Percentiles rank a stretch among this genome's conserved stretches.
phyloP scores from a whole-genome alignment of 495 filamentous ascomycete genomes.

The Clohesyomyces aquaticus region DNA sequence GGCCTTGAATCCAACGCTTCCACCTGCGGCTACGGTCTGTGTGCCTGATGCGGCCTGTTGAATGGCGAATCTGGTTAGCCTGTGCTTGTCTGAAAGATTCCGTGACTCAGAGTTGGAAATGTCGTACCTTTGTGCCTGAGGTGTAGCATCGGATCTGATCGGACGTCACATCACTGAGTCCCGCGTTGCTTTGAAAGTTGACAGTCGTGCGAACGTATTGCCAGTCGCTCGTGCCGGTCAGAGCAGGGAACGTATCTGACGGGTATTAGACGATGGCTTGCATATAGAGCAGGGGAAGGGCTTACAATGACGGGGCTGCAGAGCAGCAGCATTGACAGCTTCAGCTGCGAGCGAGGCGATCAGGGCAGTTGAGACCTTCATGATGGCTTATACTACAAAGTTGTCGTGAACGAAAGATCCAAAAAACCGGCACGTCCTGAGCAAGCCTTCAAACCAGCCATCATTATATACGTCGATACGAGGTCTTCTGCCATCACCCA shows the following conservation, averaged over 20 bases:
- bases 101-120: too few species aligned
- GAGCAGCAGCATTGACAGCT: conserved; percentile 23
- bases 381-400: neutral
- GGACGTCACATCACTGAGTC: conserved; percentile 56
- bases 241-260: conserved; percentile 36
- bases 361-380: conserved; percentile 26
- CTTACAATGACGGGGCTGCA: conserved; percentile 35
- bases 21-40: conserved; percentile 53
- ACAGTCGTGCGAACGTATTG: conserved; percentile 55
- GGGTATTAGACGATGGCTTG: conserved; percentile 2
- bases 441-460: neutral
- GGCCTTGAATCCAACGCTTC: conserved; percentile 52
- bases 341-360: conserved; percentile 5
- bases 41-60: conserved; percentile 37
- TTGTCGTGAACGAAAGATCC: neutral
- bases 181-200: conserved; percentile 58
- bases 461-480: too few species aligned
- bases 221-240: conserved; percentile 49
- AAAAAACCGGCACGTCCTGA: neutral
- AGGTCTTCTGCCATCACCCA: conserved; percentile 5
- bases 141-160: conserved; percentile 57
- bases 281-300: neutral
- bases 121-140: conserved; percentile 43
- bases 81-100: too few species aligned
- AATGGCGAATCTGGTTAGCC: neutral